A percentile compares a stretch with the other conserved stretches of the same genome.
Conservation (phyloP, 106 monocot species). For the Xerophyta viscosa region DNA sequence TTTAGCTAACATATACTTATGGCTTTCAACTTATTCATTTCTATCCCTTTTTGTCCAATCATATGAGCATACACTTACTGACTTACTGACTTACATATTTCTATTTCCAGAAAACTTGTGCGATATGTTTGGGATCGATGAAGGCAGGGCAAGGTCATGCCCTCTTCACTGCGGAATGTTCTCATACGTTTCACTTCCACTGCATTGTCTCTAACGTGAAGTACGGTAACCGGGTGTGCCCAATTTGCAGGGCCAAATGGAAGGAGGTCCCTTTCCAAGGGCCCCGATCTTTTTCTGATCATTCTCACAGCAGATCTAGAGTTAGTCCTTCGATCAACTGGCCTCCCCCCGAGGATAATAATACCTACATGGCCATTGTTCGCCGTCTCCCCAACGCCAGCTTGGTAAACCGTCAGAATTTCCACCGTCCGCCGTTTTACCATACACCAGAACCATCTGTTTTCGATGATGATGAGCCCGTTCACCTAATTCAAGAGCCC, state of each 20-base stretch:
- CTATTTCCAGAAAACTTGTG: constrained; percentile 36
- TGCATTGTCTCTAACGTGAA: constrained; percentile 65
- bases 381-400: constrained; percentile 27
- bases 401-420: constrained; percentile 28
- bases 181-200: constrained; percentile 65
- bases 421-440: constrained; percentile 11
- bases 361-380: constrained; percentile 14
- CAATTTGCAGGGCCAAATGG: constrained; percentile 70
- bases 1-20: too few relatives aligned
- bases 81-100: neutral
- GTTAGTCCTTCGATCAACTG: constrained; percentile 27
- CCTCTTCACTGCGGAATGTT: constrained; percentile 79
- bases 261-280: constrained; percentile 35
- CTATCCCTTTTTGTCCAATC: neutral
- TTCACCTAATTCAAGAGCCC: constrained; percentile 16
- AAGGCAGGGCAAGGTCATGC: constrained; percentile 46
- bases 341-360: constrained; percentile 16
- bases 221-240: constrained; percentile 53
- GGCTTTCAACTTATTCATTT: too few relatives aligned
- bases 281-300: constrained; percentile 6
- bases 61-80: neutral
- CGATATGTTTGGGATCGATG: constrained; percentile 47
- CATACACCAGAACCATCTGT: constrained; percentile 29
- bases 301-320: constrained; percentile 21
- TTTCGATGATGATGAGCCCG: constrained; percentile 76